Evolutionary conservation across 208 protist species (phyloP).

Genomic region (Trypanosoma theileri): DNA sequence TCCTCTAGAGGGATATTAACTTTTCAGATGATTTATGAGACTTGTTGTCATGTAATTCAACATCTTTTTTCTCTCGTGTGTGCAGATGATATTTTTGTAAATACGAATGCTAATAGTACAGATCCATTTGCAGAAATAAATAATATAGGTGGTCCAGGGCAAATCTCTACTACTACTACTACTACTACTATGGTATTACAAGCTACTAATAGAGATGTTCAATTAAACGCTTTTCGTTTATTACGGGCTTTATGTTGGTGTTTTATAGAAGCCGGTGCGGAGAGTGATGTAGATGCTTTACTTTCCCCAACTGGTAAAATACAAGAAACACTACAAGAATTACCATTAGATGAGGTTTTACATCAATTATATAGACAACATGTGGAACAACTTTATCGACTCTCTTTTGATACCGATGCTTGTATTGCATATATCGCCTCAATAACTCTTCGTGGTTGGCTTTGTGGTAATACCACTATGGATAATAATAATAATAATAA

Average conservation of each 20-base stretch:
- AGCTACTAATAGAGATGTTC: constrained; percentile 18
- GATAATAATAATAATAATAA: background rate
- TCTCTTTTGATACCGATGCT: constrained; percentile 32
- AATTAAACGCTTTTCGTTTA: constrained; percentile 28
- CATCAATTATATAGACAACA: constrained; percentile 25
- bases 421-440: constrained; percentile 25
- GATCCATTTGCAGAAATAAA: no score
- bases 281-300: constrained; percentile 26
- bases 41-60: constrained; percentile 19
- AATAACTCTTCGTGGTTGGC: constrained; percentile 30
- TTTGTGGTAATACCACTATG: constrained; percentile 14
- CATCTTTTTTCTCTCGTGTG: constrained; percentile 22
- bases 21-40: constrained; percentile 16
- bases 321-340: constrained; percentile 17
- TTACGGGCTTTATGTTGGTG: constrained; percentile 40
- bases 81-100: constrained; percentile 1
- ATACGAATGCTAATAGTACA: no score
- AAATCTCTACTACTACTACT: background rate
- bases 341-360: constrained; percentile 17
- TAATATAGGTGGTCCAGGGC: background rate
- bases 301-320: constrained; percentile 18
- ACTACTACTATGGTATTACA: background rate
- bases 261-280: constrained; percentile 37
- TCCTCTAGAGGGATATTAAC: background rate
- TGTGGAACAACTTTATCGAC: constrained; percentile 24